Evolutionary conservation across 805 yeast species (phyloP), one percentile per base, ranked within the genome.

Genomic region (Saturnispora hagleri): DNA sequence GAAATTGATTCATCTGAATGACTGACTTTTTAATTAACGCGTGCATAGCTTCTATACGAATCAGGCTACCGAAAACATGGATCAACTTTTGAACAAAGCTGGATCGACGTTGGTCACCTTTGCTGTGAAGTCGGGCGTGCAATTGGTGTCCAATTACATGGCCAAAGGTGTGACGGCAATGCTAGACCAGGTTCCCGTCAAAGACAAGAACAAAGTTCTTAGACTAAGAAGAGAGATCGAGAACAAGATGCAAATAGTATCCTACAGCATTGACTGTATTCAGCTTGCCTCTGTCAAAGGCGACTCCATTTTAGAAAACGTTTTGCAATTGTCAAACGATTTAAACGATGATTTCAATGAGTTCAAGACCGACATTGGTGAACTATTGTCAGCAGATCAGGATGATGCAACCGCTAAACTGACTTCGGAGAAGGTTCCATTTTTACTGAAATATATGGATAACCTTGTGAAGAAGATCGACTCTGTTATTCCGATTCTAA

Each of bases 61-160:
- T 12, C 26, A 38, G 6, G 12, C 13, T 38, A 20, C 24, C 42
- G 13, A 38, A 10, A 22, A 3, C 18, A 72, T 72, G 76, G 76
- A 72, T 57, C 73, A 72, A 33, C 42, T 71, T 38, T 51, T 72
- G 24, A 66, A 71, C 4, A 71, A 61, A 28, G 93, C 93, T 3
- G 85, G 89, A 31, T 79, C 79, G 48, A 89, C 85, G 57, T 86
- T 87, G 1, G 86, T 86, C n/a, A 76, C 88, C 2, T 82, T 86
- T 67, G 95, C 90, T 9, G 79, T 86, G 27, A 72, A 84, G 52
- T 84, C 90, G 1, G 89, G 93, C 0, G 77, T 86, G 33, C 80
- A 89, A 2, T 58, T 86, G 20, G 93, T 90, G 0, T 80, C 89
- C 0, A 79, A 84, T 0, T 86, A 79, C 66, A 89, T 90, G 22